Base-by-base conservation (phyloP, 192 early-diverging fungal species). In the Backusella liffmaniae region DNA sequence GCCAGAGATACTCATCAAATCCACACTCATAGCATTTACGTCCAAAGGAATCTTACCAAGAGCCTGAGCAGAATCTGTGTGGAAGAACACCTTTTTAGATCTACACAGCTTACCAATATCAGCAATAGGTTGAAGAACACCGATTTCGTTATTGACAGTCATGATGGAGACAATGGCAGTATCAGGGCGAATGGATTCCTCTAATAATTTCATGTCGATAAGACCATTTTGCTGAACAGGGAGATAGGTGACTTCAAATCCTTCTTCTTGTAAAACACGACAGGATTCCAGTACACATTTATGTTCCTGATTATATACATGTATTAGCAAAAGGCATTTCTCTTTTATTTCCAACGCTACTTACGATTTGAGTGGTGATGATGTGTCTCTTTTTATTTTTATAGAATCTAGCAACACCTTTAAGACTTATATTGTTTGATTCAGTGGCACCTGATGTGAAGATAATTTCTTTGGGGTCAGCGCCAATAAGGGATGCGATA, bases 101-200 rank as follows among this genome's bases (percentile, higher is more conserved):
- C 94, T 90, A 85, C 96, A 97, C 34, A 99, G 81, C 44, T 84
- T 86, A 41, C 96, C 97, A 86, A 99, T 97, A 76, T 94, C 96
- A 44, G 81, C 90, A 72, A 99, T 82, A 29, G 96, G 95, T 83
- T 99, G 97, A 59, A 96, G 90, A 16, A 99, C 96, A 70, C 97
- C 97, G 80, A 99, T 99, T 83, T 99, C 97, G 84, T 99, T 99
- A 81, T 99, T 99, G 34, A 99, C 96, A 7, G 95, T 87, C 97
- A 99, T 99, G 78, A 97, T 91, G 5, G 96, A 97, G 29, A 97
- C 95, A 67, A 99, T 80, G 9, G 90, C 88, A 15, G 97, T 99
- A 39, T 96, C 95, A 4, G 95, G 95, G 4, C 95, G 91, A 66
- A 98, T 95, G 7, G 96, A 92, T 44, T 88, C 88, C 80, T 93